Evolutionary conservation across 192 early-diverging fungal genomes (phyloP).

Genomic region (Backusella sp.): DNA sequence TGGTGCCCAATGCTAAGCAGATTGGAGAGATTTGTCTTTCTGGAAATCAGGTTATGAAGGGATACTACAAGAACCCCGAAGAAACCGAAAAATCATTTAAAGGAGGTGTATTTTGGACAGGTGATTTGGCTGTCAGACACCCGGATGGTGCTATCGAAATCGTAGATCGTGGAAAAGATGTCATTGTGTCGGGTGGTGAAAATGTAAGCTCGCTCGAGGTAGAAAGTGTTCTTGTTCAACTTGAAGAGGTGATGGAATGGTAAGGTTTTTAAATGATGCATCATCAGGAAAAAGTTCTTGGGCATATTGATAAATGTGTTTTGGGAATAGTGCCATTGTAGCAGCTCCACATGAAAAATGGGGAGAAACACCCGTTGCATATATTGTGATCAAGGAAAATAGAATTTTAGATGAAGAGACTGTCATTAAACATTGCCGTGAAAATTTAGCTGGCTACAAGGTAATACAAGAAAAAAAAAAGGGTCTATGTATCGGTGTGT

Average conservation of each 20-base stretch:
- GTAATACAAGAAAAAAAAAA: slow-evolving; percentile 13
- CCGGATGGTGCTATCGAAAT: slow-evolving; percentile 60
- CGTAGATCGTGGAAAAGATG: slow-evolving; percentile 59
- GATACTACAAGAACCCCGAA: slow-evolving; percentile 48
- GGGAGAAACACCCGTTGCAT: slow-evolving; percentile 61
- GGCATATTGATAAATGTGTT: not conserved
- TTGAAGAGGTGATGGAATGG: slow-evolving; percentile 52
- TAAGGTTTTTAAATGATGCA: not conserved
- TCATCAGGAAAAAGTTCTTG: no score
- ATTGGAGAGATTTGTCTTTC: slow-evolving; percentile 57
- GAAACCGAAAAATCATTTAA: slow-evolving; percentile 56
- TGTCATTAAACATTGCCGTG: slow-evolving; percentile 41
- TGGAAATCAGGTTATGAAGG: slow-evolving; percentile 60
- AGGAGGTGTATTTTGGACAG: slow-evolving; percentile 56
- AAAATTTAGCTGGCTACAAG: slow-evolving; percentile 54
- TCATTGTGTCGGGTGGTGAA: slow-evolving; percentile 64
- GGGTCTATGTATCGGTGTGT: no score
- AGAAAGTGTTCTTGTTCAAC: slow-evolving; percentile 47
- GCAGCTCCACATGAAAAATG: slow-evolving; percentile 53
- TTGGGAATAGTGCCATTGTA: slow-evolving; percentile 46
- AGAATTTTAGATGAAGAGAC: slow-evolving; percentile 21
- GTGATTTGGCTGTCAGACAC: slow-evolving; percentile 60
- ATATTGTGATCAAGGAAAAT: slow-evolving; percentile 47
- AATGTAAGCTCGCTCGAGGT: slow-evolving; percentile 59
- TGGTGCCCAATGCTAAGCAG: slow-evolving; percentile 47